Evolutionary conservation across 805 yeast genomes (phyloP).

Genomic region (Candida michaelii): DNA sequence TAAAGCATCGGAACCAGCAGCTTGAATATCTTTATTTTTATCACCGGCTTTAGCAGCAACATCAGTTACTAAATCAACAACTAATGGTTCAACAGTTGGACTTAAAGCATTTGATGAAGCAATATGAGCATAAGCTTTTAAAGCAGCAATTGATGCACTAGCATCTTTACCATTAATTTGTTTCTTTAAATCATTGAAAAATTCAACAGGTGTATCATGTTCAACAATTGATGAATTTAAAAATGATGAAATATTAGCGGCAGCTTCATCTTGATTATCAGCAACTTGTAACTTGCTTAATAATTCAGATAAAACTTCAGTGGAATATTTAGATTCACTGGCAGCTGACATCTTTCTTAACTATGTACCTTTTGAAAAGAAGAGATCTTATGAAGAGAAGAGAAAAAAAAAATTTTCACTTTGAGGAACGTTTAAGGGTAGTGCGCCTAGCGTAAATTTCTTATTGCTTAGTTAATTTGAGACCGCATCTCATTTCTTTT

Average conservation of each 20-base stretch:
- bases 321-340: conserved; percentile 60
- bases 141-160: conserved; percentile 67
- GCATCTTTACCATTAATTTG: conserved; percentile 75
- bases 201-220: conserved; percentile 93
- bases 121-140: conserved; percentile 81
- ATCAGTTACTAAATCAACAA: conserved; percentile 71
- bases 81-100: conserved; percentile 94
- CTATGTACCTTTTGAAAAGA: conserved; percentile 1
- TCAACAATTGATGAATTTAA: conserved; percentile 96
- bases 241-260: conserved; percentile 87
- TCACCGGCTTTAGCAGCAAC: conserved; percentile 85
- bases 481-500: conserved; percentile 4
- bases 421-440: conserved; percentile 7
- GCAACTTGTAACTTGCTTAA: conserved; percentile 92
- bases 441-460: background rate
- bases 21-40: conserved; percentile 76
- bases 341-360: conserved; percentile 44
- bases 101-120: conserved; percentile 75
- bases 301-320: conserved; percentile 88
- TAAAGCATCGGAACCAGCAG: conserved; percentile 74
- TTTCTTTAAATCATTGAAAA: conserved; percentile 74
- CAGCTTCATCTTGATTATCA: conserved; percentile 82
- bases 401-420: conserved; percentile 7
- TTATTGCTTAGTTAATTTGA: conserved; percentile 3
- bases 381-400: conserved; percentile 6